Evolutionary conservation across 805 yeast genomes (phyloP).

Genomic region (Pichia phayaonensis): DNA sequence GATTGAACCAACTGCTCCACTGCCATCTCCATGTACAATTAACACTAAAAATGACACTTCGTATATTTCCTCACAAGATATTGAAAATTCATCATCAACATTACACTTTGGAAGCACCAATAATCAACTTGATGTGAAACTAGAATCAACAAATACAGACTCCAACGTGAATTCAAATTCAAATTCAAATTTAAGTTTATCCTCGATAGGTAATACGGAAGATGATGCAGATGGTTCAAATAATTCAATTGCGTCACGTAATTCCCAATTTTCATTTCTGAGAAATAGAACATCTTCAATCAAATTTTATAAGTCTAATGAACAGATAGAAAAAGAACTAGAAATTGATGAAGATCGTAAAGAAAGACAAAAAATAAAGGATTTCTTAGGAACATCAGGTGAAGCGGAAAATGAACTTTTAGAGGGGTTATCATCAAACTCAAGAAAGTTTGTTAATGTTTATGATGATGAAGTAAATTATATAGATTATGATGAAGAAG

Average conservation of each 20-base stretch:
- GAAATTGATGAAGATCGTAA: constrained; percentile 9
- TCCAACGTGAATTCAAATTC: neutral
- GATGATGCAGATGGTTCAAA: constrained; percentile 9
- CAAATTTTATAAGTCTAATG: constrained; percentile 29
- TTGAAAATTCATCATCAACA: neutral
- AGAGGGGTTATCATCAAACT: constrained; percentile 13
- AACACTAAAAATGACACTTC: neutral
- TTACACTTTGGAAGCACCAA: neutral
- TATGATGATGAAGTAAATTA: constrained; percentile 8
- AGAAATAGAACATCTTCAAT: constrained; percentile 28
- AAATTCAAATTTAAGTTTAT: neutral
- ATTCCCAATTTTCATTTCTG: constrained; percentile 26
- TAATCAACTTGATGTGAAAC: neutral
- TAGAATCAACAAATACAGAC: neutral
- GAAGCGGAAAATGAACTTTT: constrained; percentile 20
- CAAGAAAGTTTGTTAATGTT: neutral
- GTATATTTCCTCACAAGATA: neutral
- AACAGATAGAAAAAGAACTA: constrained; percentile 24
- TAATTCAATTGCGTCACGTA: constrained; percentile 18
- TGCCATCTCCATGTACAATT: constrained; percentile 5
- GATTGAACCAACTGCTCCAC: constrained; percentile 2
- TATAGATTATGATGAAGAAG: constrained; percentile 25
- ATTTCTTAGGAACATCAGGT: constrained; percentile 11
- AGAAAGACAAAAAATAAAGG: constrained; percentile 3
- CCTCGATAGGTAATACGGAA: neutral